These are phyloP conservation scores for Zoysia japonica DNA, from an alignment of 176 grass and related monocot species.

Conservation along the genomic window DNA sequence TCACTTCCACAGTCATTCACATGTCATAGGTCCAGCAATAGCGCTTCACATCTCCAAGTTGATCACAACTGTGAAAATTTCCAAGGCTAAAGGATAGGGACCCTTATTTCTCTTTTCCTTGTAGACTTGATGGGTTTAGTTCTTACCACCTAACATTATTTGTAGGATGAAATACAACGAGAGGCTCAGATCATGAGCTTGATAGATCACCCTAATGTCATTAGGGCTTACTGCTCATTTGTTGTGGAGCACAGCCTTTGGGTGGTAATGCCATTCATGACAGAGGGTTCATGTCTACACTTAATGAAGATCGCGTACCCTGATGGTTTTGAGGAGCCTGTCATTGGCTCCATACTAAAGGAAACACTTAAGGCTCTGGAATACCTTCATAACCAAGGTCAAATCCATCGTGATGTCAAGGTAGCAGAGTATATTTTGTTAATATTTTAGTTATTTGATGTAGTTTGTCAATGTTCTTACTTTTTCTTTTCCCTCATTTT, in stretches of 20 bases:
- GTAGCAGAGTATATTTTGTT: constrained; percentile 38
- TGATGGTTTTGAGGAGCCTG: constrained; percentile 88
- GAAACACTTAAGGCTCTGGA: constrained; percentile 96
- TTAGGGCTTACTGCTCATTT: constrained; percentile 92
- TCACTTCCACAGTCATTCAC: too few species aligned
- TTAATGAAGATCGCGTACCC: constrained; percentile 93
- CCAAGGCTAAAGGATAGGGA: not conserved
- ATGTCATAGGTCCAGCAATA: too few species aligned
- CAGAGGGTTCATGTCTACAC: constrained; percentile 93
- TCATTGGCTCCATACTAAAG: constrained; percentile 92
- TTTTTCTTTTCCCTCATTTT: constrained; percentile 32
- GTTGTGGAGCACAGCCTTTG: constrained; percentile 84
- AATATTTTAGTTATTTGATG: not conserved
- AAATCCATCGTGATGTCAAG: constrained; percentile 98
- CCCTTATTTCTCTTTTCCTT: not conserved
- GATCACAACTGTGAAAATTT: not conserved
- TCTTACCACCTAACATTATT: constrained; percentile 26
- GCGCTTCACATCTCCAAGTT: too few species aligned
- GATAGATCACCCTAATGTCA: constrained; percentile 95
- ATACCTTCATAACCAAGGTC: constrained; percentile 94
- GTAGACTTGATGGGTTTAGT: constrained; percentile 16
- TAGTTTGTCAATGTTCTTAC: not conserved
- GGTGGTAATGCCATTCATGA: constrained; percentile 99
- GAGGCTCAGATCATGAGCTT: constrained; percentile 99
- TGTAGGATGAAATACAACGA: constrained; percentile 85